phyloP scores from a whole-genome alignment of 306 rosid genomes.

The Sicyos edulis region DNA sequence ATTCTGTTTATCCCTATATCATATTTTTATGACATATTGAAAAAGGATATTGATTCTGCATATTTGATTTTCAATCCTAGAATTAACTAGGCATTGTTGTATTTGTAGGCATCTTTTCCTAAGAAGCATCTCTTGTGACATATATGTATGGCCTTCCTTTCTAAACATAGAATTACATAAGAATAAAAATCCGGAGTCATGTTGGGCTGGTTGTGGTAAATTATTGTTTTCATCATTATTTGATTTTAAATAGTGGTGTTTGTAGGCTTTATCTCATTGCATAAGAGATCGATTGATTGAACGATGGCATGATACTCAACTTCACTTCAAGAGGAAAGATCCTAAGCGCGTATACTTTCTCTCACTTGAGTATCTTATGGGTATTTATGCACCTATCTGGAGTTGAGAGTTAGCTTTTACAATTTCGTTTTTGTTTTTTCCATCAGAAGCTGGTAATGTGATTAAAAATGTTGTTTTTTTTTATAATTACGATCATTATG shows the following conservation, averaged over 20 bases:
- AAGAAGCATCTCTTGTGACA: not conserved
- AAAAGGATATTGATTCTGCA: not conserved
- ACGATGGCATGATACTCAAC: conserved; percentile 59
- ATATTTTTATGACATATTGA: not conserved
- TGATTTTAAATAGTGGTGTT: conserved; percentile 25
- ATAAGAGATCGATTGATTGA: conserved; percentile 67
- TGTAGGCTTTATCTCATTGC: conserved; percentile 62
- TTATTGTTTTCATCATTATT: conserved; percentile 13
- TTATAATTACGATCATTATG: not conserved
- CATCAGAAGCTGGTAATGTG: not conserved
- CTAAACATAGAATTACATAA: not conserved
- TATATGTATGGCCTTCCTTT: not conserved
- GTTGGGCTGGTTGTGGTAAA: not conserved
- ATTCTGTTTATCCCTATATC: not conserved
- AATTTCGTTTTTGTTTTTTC: not conserved
- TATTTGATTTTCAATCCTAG: not conserved
- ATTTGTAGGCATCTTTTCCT: conserved; percentile 13
- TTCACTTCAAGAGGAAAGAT: conserved; percentile 58
- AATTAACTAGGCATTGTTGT: not conserved
- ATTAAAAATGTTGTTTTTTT: not conserved
- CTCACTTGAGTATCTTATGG: conserved; percentile 76
- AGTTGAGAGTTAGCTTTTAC: conserved; percentile 3
- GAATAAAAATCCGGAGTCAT: not conserved
- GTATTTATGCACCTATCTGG: conserved; percentile 32
- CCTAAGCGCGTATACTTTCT: conserved; percentile 73